Percentiles rank a stretch among this genome's conserved stretches.
Evolutionary conservation across 306 rosid species (phyloP).

Genomic region (Boehmeria nivea): DNA sequence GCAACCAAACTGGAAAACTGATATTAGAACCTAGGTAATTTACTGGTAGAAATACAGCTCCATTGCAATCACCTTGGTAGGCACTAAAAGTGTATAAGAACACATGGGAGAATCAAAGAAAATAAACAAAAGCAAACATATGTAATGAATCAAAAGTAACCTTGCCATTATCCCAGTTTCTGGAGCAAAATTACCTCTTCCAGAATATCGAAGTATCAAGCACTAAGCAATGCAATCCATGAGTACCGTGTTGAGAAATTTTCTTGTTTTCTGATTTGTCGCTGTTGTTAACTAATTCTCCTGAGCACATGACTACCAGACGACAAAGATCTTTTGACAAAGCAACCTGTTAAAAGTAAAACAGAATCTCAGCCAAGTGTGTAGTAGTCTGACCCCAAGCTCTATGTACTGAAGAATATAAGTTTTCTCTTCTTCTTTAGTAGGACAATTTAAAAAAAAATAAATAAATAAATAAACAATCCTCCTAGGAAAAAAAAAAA

Average conservation of each 20-base stretch:
- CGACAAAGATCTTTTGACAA: conserved; percentile 91
- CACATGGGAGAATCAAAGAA: too few relatives aligned
- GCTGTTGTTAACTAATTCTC: conserved; percentile 49
- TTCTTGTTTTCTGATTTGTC: conserved; percentile 28
- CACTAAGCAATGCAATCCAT: conserved; percentile 78
- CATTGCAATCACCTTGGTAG: too few relatives aligned
- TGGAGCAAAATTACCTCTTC: conserved; percentile 62
- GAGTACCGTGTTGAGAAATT: conserved; percentile 38
- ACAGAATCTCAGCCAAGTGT: conserved; percentile 29
- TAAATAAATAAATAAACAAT: too few relatives aligned
- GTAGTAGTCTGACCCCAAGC: conserved; percentile 3
- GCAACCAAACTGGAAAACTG: too few relatives aligned
- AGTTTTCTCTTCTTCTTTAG: too few relatives aligned
- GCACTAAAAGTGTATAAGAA: too few relatives aligned
- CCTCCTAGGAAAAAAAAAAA: too few relatives aligned
- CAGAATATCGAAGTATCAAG: conserved; percentile 79
- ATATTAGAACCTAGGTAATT: too few relatives aligned
- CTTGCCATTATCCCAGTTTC: conserved; percentile 27
- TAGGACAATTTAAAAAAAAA: too few relatives aligned
- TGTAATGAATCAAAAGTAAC: too few relatives aligned
- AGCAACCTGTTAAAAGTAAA: conserved; percentile 55
- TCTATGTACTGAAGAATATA: neutral
- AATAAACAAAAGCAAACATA: too few relatives aligned
- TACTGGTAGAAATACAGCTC: too few relatives aligned
- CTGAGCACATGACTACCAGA: conserved; percentile 85